phyloP scores from a whole-genome alignment of 805 yeast genomes.

The Cyberlindnera maclurae region DNA sequence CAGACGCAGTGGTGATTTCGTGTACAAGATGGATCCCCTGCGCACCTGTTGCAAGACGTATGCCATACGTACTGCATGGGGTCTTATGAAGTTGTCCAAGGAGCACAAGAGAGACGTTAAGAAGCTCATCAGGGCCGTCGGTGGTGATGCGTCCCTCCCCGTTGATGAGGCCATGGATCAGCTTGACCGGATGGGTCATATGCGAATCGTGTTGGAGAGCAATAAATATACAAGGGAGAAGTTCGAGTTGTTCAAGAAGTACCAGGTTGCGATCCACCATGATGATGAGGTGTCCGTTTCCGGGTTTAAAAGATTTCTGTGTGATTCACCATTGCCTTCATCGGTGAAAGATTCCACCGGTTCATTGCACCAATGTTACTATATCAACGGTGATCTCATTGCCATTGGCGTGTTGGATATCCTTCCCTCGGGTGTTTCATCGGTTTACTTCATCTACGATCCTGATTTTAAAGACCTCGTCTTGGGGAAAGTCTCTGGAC shows the following conservation, averaged over 20 bases:
- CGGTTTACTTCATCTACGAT: constrained; percentile 86
- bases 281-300: constrained; percentile 43
- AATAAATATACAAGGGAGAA: constrained; percentile 50
- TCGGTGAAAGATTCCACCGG: constrained; percentile 31
- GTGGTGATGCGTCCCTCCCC: neutral
- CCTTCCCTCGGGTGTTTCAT: constrained; percentile 67
- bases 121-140: constrained; percentile 34
- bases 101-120: constrained; percentile 63
- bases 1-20: constrained; percentile 67
- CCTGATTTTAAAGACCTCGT: constrained; percentile 66
- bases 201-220: constrained; percentile 44
- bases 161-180: neutral
- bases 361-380: constrained; percentile 76
- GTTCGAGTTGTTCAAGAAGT: constrained; percentile 53
- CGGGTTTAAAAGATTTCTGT: constrained; percentile 60
- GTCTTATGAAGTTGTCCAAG: constrained; percentile 43
- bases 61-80: constrained; percentile 60
- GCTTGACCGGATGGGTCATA: constrained; percentile 5
- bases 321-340: constrained; percentile 52
- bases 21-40: constrained; percentile 60
- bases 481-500: constrained; percentile 71
- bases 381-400: constrained; percentile 50
- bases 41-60: constrained; percentile 74
- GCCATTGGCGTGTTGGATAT: constrained; percentile 77
- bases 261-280: constrained; percentile 65